Base-by-base conservation (phyloP, 441 rosid species). In the Gossypium davidsonii region DNA sequence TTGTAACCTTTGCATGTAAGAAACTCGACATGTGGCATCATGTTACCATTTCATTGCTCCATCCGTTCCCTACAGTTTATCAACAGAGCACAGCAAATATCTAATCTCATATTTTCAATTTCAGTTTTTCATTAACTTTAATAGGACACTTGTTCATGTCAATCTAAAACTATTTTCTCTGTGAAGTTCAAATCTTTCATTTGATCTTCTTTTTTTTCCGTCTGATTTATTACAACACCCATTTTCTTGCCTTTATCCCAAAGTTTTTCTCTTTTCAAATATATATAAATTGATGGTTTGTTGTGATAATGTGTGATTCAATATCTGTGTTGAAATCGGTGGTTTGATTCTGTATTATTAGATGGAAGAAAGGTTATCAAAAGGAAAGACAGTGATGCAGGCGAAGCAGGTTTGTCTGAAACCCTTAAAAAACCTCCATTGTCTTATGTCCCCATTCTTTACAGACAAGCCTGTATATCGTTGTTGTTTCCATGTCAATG, bases 321-420 rank as follows among this genome's bases (percentile, higher is more conserved):
- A 48, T 42, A 10, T 42, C 23, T 67, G 26, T 42, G 60, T 46
- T 68, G 74, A 53, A 58, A 88, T 88, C 89, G 89, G 73, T 73
- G 84, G 76, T 46, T 86, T 80, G 90, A 83, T 78, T 82, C 83
- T 15, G 62, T 89, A 76, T 75, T 86, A 74, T 76, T 88, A 71
- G 68, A 85, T 51, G 85, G 71, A 51, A 87, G 83, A 68, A 89
- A 77, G 76, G 83, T 87, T 77, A 84, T 92, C 77, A 92, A 90
- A 82, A 79, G 97, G 77, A 92, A 91, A 84, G 94, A 94, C 73
- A 94, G 97, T 77, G 96, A 91, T 76, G 96, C 97, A 58, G 98
- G 94, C 56, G 97, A 91, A 79, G 78, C 93, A 87, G 98, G 98
- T 91, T 72, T 31, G 56, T 42, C 34, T 42, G 52, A 44, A 42